Conservation (phyloP, 441 rosid species). For the Dalechampia spathulata region DNA sequence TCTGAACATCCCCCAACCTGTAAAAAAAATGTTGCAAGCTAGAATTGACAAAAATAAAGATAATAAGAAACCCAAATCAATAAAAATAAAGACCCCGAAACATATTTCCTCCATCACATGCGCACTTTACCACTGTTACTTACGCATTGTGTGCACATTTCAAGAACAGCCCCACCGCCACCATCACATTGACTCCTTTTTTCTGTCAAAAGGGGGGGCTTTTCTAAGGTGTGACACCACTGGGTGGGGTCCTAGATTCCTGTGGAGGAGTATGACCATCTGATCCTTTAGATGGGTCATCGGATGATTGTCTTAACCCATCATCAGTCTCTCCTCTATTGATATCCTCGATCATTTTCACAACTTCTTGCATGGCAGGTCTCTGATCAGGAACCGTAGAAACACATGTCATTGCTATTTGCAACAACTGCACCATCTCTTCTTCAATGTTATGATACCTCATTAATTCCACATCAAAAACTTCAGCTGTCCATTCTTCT, state of each 20-base stretch:
- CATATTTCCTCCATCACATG: constrained; percentile 22
- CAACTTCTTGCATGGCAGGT: constrained; percentile 74
- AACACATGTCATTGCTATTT: constrained; percentile 88
- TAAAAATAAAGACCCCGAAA: not conserved
- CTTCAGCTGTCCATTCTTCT: constrained; percentile 98
- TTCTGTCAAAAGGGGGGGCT: not conserved
- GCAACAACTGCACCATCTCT: constrained; percentile 95
- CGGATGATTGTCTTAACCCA: constrained; percentile 80
- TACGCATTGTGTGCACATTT: constrained; percentile 21
- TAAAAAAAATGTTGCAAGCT: constrained; percentile 21
- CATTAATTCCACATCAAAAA: constrained; percentile 86
- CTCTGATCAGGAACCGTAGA: constrained; percentile 79
- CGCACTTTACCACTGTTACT: constrained; percentile 23
- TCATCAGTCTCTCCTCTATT: constrained; percentile 75
- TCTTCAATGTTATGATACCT: constrained; percentile 84
- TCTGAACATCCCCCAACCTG: constrained; percentile 15
- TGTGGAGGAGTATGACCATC: constrained; percentile 78
- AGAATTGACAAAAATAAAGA: not conserved
- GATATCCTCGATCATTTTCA: constrained; percentile 87
- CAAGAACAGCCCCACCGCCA: not conserved
- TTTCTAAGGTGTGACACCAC: constrained; percentile 42
- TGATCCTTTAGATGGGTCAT: constrained; percentile 88
- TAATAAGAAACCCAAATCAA: constrained; percentile 1
- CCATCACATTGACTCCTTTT: not conserved
- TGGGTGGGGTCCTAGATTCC: constrained; percentile 62